Base-by-base conservation (phyloP, 2,329 filamentous ascomycete genomes). In the Beauveria sp. region DNA sequence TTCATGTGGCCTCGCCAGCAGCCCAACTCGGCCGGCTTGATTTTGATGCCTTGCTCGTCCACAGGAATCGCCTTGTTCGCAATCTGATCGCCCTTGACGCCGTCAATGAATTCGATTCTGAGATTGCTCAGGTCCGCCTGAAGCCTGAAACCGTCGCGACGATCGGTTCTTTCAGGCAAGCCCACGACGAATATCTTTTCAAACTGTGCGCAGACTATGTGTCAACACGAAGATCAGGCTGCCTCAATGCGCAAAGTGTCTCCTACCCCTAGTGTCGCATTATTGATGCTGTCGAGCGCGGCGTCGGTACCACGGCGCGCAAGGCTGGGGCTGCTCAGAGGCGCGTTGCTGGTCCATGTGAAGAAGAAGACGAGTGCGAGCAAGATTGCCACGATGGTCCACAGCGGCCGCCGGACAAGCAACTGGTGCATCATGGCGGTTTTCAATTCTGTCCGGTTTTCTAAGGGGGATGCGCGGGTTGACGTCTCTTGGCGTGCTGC, bases 101-200 rank as follows among this genome's bases (percentile, higher is more conserved):
- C 82, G 26, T 80, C 74, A 1, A 81, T 67, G 67, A 77, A 83
- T 1, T 76, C 75, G 28, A 83, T 67, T 0, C 73, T 67, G 8
- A 84, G 66, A 14, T 74, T 74, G 28, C 73, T 80, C 7, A 80
- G 72, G 1, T 76, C 74, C 1, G 79, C 79, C 2, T 78, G 77
- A 7, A 83, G 70, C 1, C 74, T 71, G 67, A 84, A 76, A 2
- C 77, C 73, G 70, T 84, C 80, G 49, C 79, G 75, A 10, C 80
- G 76, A 65, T 85, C 82, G 24, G 75, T 79, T 4, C 82, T 72
- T 22, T 74, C 73, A 1, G 80, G 78, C 6, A 84, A 74, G 52
- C 79, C 82, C 51, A 85, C 75, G 26, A 81, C 79, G 64, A 83
- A 76, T 18, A 84, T 79, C 58, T 80, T 75, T 40, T 80, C 72